Percentiles rank a stretch among this genome's conserved stretches.
These are phyloP conservation scores for Otatea glauca DNA, from an alignment of 176 grass and related monocot species.

Conservation along the genomic window DNA sequence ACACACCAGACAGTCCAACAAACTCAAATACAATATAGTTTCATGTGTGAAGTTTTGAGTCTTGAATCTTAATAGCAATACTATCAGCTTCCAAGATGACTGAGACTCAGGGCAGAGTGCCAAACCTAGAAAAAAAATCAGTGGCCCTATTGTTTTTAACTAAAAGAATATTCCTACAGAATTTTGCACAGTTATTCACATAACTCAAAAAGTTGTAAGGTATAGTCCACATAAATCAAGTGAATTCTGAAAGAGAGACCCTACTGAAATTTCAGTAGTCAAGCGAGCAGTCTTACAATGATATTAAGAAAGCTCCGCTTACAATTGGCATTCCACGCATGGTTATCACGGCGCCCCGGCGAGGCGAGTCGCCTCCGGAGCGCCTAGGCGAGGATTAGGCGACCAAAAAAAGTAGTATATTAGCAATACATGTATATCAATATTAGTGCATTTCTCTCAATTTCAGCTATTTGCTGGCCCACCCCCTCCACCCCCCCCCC, in stretches of 20 bases:
- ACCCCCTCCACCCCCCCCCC: too few relatives aligned
- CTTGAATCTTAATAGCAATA: slow-evolving; percentile 38
- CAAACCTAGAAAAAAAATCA: background rate
- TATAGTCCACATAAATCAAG: background rate
- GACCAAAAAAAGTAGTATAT: too few relatives aligned
- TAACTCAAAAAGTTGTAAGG: slow-evolving; percentile 13
- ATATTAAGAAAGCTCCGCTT: background rate
- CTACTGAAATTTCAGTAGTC: background rate
- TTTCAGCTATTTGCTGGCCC: too few relatives aligned
- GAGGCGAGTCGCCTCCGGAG: too few relatives aligned
- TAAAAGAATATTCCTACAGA: background rate
- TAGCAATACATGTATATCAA: too few relatives aligned
- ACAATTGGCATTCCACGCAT: too few relatives aligned
- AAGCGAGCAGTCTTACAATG: background rate
- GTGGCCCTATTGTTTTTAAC: background rate
- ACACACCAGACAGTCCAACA: slow-evolving; percentile 34
- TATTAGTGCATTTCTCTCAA: too few relatives aligned
- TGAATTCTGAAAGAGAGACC: background rate
- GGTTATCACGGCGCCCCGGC: too few relatives aligned
- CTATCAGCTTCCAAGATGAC: background rate
- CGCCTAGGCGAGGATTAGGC: too few relatives aligned
- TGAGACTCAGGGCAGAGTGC: background rate
- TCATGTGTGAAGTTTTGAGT: background rate
- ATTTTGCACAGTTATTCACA: background rate
- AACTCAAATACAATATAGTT: slow-evolving; percentile 29